Conservation (phyloP, 1,284 basidiomycete genomes). For the Sparassis latifolia region DNA sequence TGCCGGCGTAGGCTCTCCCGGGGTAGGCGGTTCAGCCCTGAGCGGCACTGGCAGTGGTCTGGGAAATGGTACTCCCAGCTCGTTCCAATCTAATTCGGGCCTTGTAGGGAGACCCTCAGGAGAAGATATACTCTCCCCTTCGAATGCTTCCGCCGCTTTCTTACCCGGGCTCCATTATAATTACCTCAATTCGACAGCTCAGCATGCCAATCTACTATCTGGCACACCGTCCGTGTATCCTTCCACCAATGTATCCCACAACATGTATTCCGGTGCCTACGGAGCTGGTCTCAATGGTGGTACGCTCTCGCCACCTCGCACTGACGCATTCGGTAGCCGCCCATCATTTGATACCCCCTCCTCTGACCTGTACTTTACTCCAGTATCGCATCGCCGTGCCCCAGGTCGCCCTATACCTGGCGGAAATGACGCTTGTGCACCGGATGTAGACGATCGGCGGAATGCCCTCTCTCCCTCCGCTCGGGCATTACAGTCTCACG, state of each 20-base stretch:
- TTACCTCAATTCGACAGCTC: slow-evolving; percentile 43
- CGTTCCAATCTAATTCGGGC: slow-evolving; percentile 38
- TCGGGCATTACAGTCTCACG: slow-evolving; percentile 69
- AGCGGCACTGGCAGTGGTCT: slow-evolving; percentile 25
- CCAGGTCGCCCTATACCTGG: slow-evolving; percentile 24
- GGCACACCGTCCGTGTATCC: slow-evolving; percentile 21
- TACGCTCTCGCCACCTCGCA: slow-evolving; percentile 23
- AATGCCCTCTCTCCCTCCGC: slow-evolving; percentile 54
- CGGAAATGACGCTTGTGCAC: slow-evolving; percentile 18
- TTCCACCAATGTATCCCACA: slow-evolving; percentile 14
- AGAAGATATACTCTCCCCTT: slow-evolving; percentile 37
- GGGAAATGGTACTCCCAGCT: slow-evolving; percentile 39
- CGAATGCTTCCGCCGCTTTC: slow-evolving; percentile 75
- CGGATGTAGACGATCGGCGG: slow-evolving; percentile 23
- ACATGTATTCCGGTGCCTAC: slow-evolving; percentile 19
- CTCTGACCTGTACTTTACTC: slow-evolving; percentile 19
- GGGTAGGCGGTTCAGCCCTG: slow-evolving; percentile 12
- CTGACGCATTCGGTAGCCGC: slow-evolving; percentile 18
- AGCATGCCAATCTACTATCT: slow-evolving; percentile 17
- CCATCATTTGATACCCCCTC: slow-evolving; percentile 26
- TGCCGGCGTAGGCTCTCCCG: slow-evolving; percentile 24
- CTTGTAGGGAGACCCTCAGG: slow-evolving; percentile 26
- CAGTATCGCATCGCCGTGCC: slow-evolving; percentile 10
- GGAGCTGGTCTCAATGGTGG: slow-evolving; percentile 19
- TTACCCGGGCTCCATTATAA: slow-evolving; percentile 61